phyloP scores from a whole-genome alignment of 805 yeast species.

The Yarrowia phangngaensis region DNA sequence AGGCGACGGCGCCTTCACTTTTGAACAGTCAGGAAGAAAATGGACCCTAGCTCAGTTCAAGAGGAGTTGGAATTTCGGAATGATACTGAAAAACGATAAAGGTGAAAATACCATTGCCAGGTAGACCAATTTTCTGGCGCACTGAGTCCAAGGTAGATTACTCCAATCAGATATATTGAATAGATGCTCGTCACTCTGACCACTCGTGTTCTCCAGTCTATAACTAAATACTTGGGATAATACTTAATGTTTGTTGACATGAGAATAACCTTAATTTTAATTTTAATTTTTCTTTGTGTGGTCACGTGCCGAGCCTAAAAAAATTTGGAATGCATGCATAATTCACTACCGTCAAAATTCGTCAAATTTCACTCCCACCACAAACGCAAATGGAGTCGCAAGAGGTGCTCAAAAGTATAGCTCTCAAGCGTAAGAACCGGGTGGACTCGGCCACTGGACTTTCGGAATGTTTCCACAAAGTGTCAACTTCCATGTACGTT shows the following conservation, averaged over 20 bases:
- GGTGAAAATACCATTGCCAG: too few species aligned
- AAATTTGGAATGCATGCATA: conserved; percentile 13
- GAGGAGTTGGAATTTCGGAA: too few species aligned
- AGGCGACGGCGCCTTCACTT: conserved; percentile 85
- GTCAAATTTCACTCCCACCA: too few species aligned
- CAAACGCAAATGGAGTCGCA: conserved; percentile 1
- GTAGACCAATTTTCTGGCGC: too few species aligned
- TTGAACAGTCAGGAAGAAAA: conserved; percentile 57
- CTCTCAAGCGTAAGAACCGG: conserved; percentile 32
- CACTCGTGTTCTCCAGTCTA: neutral
- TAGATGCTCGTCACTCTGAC: neutral
- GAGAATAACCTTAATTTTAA: neutral
- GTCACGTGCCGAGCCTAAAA: conserved; percentile 20
- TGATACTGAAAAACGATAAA: too few species aligned
- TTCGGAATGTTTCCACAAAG: conserved; percentile 64
- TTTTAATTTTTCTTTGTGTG: conserved; percentile 5
- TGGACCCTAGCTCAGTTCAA: conserved; percentile 62
- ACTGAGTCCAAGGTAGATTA: too few species aligned
- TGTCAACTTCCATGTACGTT: conserved; percentile 62
- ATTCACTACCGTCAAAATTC: conserved; percentile 8
- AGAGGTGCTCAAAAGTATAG: conserved; percentile 22
- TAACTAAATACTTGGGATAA: too few species aligned
- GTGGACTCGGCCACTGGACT: conserved; percentile 34
- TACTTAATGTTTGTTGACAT: too few species aligned
- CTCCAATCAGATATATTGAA: too few species aligned